Conservation (phyloP, 2,329 filamentous ascomycete genomes). For the Blumeria graminis region DNA sequence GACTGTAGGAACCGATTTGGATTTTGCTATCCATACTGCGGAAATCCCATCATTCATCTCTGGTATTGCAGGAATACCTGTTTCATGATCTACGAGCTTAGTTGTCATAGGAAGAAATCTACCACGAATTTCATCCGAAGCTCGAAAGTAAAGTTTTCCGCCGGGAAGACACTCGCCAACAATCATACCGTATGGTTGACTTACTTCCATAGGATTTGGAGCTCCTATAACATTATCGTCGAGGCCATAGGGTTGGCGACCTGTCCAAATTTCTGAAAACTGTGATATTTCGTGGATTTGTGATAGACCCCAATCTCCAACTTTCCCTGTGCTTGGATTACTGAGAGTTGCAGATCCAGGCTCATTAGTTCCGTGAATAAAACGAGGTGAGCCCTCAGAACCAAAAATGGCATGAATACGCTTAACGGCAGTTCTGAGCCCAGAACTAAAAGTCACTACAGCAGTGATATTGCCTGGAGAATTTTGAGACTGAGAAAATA, state of each 20-base stretch:
- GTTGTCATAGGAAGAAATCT: constrained; percentile 43
- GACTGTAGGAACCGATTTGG: constrained; percentile 39
- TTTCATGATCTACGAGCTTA: constrained; percentile 33
- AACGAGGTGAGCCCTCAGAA: constrained; percentile 45
- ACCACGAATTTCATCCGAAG: constrained; percentile 48
- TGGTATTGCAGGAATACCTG: constrained; percentile 56
- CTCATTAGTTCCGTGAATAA: constrained; percentile 65
- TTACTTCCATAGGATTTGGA: constrained; percentile 78
- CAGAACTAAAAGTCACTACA: constrained; percentile 66
- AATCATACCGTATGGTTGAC: constrained; percentile 59
- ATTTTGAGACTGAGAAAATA: constrained; percentile 22
- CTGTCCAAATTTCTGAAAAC: constrained; percentile 52
- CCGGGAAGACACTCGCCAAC: constrained; percentile 72
- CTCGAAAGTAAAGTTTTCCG: constrained; percentile 57
- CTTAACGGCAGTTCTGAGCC: constrained; percentile 55
- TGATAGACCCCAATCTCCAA: constrained; percentile 60
- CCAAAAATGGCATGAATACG: constrained; percentile 59
- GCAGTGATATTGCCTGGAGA: constrained; percentile 39
- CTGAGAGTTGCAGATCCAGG: constrained; percentile 57
- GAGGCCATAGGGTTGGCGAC: constrained; percentile 51
- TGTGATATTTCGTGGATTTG: constrained; percentile 55
- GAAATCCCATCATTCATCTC: constrained; percentile 46
- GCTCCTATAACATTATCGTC: constrained; percentile 55
- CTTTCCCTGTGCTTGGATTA: constrained; percentile 51
- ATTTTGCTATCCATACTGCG: constrained; percentile 78